A percentile compares a stretch with the other conserved stretches of the same genome.
These are phyloP conservation scores for Neocatenulostroma microsporum DNA, from an alignment of 2,329 filamentous ascomycete species.

Conservation along the genomic window DNA sequence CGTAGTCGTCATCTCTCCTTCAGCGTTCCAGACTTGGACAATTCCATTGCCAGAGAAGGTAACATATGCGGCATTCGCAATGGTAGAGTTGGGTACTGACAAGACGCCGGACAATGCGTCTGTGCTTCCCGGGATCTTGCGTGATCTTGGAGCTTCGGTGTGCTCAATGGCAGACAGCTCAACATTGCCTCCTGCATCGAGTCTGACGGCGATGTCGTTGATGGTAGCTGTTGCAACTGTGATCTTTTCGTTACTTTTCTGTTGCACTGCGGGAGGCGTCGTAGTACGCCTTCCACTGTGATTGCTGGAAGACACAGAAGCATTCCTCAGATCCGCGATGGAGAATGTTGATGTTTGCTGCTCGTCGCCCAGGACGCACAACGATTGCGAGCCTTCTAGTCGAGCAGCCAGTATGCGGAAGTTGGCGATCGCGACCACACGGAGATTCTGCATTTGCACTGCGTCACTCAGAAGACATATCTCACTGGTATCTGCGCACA, in stretches of 20 bases:
- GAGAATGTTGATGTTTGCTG: conserved; percentile 46
- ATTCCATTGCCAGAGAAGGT: conserved; percentile 81
- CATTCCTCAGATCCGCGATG: conserved; percentile 28
- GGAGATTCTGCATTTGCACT: conserved; percentile 62
- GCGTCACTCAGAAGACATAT: conserved; percentile 81
- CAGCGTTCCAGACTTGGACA: conserved; percentile 72
- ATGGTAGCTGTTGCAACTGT: conserved; percentile 34
- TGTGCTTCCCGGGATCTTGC: too few relatives aligned
- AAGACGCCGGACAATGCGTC: too few relatives aligned
- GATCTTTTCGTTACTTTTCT: conserved; percentile 11
- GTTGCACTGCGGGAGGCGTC: conserved; percentile 11
- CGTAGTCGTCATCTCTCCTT: conserved; percentile 62
- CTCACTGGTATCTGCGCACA: conserved; percentile 82
- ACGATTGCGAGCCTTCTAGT: conserved; percentile 47
- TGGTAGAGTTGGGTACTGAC: too few relatives aligned
- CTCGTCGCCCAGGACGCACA: conserved; percentile 63
- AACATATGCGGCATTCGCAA: conserved; percentile 64
- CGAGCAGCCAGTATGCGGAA: conserved; percentile 63
- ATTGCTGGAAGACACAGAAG: conserved; percentile 18
- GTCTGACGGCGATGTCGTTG: conserved; percentile 24
- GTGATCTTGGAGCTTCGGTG: too few relatives aligned
- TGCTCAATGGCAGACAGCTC: too few relatives aligned
- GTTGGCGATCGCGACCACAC: conserved; percentile 56
- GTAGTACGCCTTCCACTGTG: conserved; percentile 18
- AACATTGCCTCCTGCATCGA: too few relatives aligned